A percentile compares a stretch with the other conserved stretches of the same genome.
These are phyloP conservation scores for Linum lewisii DNA, from an alignment of 345 rosid genomes.

Conservation along the genomic window DNA sequence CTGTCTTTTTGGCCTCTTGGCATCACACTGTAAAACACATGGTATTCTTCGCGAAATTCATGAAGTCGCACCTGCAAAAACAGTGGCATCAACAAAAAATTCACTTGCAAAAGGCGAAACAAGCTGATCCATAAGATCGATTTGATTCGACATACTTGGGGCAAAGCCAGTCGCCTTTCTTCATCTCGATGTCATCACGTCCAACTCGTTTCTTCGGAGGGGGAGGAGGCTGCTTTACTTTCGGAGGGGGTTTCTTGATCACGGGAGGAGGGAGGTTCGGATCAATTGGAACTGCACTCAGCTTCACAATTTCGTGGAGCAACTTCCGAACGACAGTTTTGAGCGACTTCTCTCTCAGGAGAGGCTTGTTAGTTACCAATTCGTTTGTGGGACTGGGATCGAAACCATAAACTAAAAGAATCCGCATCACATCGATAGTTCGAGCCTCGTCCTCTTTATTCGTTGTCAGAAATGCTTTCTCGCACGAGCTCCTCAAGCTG, in stretches of 20 bases:
- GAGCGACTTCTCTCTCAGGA: slow-evolving; percentile 63
- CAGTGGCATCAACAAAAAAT: slow-evolving; percentile 11
- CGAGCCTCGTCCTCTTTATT: slow-evolving; percentile 96
- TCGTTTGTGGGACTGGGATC: slow-evolving; percentile 44
- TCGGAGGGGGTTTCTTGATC: slow-evolving; percentile 73
- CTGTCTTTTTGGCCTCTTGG: slow-evolving; percentile 92
- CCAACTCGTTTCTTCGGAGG: slow-evolving; percentile 88
- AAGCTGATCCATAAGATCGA: not conserved
- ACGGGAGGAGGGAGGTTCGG: slow-evolving; percentile 94
- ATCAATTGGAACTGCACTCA: slow-evolving; percentile 86
- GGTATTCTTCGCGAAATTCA: slow-evolving; percentile 94
- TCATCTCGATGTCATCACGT: slow-evolving; percentile 94
- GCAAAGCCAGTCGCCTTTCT: slow-evolving; percentile 98
- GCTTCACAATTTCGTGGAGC: slow-evolving; percentile 75
- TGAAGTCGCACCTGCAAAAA: slow-evolving; percentile 70
- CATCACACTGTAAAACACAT: slow-evolving; percentile 95
- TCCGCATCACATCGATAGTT: slow-evolving; percentile 73
- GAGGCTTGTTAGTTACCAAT: slow-evolving; percentile 44
- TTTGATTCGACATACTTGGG: slow-evolving; percentile 55
- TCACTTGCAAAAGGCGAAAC: not conserved
- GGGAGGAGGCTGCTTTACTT: slow-evolving; percentile 96
- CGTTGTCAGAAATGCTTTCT: slow-evolving; percentile 67
- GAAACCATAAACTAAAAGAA: slow-evolving; percentile 67
- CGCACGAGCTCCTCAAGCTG: slow-evolving; percentile 82
- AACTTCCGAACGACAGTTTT: slow-evolving; percentile 79